Evolutionary conservation across 179 eudicot species (phyloP).

Genomic region (Silene coronaria): DNA sequence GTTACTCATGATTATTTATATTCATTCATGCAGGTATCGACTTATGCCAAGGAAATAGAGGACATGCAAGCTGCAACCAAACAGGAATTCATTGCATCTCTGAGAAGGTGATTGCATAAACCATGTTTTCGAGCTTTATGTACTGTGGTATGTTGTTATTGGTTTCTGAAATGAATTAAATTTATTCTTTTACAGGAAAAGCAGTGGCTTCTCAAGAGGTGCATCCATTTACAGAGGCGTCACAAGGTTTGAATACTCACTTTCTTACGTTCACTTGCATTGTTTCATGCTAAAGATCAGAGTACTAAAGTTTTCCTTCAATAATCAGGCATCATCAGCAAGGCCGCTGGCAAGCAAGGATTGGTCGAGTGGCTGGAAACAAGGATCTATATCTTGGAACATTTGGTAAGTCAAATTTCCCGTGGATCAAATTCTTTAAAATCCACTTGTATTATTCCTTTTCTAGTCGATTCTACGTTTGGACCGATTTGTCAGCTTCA

Average conservation of each 20-base stretch:
- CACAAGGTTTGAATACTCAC: constrained; percentile 42
- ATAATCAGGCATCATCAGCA: constrained; percentile 84
- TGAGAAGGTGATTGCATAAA: constrained; percentile 46
- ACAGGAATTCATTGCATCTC: constrained; percentile 94
- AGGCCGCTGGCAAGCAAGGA: constrained; percentile 98
- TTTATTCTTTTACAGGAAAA: constrained; percentile 51
- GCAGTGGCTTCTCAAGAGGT: constrained; percentile 96
- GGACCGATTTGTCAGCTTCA: too few relatives aligned
- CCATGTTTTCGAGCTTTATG: background rate
- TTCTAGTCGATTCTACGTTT: too few relatives aligned
- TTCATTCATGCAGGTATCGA: constrained; percentile 39
- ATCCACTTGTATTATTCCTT: too few relatives aligned
- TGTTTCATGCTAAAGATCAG: too few relatives aligned
- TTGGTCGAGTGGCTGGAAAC: constrained; percentile 96
- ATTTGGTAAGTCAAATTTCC: constrained; percentile 41
- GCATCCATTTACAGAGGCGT: constrained; percentile 95
- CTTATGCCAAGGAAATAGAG: constrained; percentile 69
- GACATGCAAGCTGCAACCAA: constrained; percentile 79
- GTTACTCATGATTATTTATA: background rate
- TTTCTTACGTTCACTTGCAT: background rate
- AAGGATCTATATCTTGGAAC: constrained; percentile 91
- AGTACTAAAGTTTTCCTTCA: background rate
- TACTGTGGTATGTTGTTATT: background rate
- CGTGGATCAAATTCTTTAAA: too few relatives aligned
- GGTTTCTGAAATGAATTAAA: background rate